Percentiles rank a stretch among this genome's conserved stretches.
Evolutionary conservation across 1,284 basidiomycete species (phyloP).

Genomic region (Ganoderma lingzhi): DNA sequence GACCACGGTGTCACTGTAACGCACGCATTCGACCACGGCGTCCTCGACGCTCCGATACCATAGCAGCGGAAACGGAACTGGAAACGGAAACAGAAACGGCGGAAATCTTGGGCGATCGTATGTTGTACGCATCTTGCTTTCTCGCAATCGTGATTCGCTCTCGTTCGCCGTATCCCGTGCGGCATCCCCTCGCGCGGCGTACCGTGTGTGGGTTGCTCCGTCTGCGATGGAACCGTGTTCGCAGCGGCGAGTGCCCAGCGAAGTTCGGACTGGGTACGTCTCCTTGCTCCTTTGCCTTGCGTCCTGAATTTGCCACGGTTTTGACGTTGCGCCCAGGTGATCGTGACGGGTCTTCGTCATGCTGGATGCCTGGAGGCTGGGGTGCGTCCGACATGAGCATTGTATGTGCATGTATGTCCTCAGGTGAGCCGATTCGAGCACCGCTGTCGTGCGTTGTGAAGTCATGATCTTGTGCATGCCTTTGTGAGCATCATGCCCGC

Average conservation of each 20-base stretch:
- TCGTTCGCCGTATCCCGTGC: background rate
- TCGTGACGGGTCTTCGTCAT: no score
- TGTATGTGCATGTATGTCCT: no score
- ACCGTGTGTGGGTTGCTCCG: no score
- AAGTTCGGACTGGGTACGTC: background rate
- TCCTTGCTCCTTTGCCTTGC: background rate
- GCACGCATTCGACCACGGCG: background rate
- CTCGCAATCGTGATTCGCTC: constrained; percentile 7
- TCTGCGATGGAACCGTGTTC: no score
- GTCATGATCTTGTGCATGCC: no score
- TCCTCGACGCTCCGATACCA: background rate
- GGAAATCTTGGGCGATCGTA: constrained; percentile 11
- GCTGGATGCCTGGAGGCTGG: no score
- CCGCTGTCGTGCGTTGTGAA: no score
- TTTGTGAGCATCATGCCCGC: no score
- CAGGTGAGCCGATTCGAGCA: no score
- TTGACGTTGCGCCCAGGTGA: no score
- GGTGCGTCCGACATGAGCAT: no score
- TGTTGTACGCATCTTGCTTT: constrained; percentile 18
- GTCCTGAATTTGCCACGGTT: no score
- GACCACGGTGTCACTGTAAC: background rate
- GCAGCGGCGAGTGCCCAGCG: background rate
- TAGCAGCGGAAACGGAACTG: background rate
- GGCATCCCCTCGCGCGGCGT: background rate
- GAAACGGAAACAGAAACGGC: background rate